Evolutionary conservation across 2,329 filamentous ascomycete genomes (phyloP).

Genomic region (Truncatella angustata): DNA sequence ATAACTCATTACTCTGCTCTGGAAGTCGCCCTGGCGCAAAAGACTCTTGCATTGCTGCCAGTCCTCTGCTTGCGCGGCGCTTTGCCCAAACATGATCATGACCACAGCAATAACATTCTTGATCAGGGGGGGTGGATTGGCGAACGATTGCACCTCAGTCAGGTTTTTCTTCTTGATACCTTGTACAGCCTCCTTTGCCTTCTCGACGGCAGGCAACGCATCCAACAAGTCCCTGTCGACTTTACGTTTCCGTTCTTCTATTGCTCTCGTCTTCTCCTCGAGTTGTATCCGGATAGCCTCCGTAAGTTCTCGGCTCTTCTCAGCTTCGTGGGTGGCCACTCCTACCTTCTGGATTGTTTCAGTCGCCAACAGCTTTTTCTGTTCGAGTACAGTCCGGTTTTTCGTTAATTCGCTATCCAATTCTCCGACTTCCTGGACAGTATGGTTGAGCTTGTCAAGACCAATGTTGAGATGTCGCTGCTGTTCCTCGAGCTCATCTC

Average conservation of each 20-base stretch:
- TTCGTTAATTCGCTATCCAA: constrained; percentile 69
- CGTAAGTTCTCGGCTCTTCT: too few relatives aligned
- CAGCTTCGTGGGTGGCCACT: too few relatives aligned
- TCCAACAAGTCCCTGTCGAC: constrained; percentile 87
- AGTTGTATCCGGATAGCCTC: constrained; percentile 79
- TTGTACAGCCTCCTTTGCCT: constrained; percentile 93
- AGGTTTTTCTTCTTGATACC: constrained; percentile 98
- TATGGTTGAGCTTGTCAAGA: constrained; percentile 94
- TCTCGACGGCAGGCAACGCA: constrained; percentile 88
- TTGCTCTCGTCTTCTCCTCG: constrained; percentile 83
- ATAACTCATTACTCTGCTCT: constrained; percentile 71
- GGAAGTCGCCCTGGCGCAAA: constrained; percentile 91
- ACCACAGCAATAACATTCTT: constrained; percentile 93
- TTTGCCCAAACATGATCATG: constrained; percentile 78
- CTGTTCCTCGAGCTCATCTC: constrained; percentile 96
- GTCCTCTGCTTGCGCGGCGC: constrained; percentile 77
- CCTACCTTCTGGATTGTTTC: constrained; percentile 86
- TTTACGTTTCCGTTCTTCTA: constrained; percentile 79
- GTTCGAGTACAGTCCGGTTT: not conserved
- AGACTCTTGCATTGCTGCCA: constrained; percentile 92
- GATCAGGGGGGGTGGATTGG: constrained; percentile 85
- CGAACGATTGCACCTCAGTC: constrained; percentile 97
- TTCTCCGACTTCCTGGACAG: constrained; percentile 94
- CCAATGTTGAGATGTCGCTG: constrained; percentile 97
- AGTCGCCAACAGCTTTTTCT: constrained; percentile 84